Conservation (phyloP, 768 basidiomycete genomes). For the Rhizopogon roseolus region DNA sequence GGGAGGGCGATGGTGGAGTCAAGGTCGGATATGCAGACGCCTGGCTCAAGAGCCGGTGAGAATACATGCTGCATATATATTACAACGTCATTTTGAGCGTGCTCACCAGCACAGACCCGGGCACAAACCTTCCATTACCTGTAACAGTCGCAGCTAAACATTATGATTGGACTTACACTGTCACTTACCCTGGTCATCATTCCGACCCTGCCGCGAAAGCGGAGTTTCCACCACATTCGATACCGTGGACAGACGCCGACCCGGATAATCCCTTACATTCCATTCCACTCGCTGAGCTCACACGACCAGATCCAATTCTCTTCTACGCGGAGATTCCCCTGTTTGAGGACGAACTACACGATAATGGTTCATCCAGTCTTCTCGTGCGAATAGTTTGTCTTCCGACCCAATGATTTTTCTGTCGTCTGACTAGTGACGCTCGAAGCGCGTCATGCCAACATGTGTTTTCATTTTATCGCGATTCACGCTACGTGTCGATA, state of each 20-base stretch:
- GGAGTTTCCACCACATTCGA: constrained; percentile 11
- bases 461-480: constrained; percentile 88
- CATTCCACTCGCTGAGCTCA: constrained; percentile 84
- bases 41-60: constrained; percentile 85
- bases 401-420: background rate
- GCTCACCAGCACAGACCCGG: constrained; percentile 56
- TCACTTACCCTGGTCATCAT: constrained; percentile 70
- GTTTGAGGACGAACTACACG: constrained; percentile 96
- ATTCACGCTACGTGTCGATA: constrained; percentile 92
- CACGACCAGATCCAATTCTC: constrained; percentile 91
- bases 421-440: background rate
- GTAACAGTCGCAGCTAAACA: constrained; percentile 73
- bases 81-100: constrained; percentile 19
- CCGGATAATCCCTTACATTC: constrained; percentile 49
- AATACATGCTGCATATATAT: background rate
- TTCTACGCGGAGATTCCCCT: constrained; percentile 95
- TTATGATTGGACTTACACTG: constrained; percentile 99
- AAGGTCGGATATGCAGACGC: constrained; percentile 93
- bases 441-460: constrained; percentile 93
- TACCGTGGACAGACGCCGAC: constrained; percentile 52
- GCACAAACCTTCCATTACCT: constrained; percentile 62
- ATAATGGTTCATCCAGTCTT: constrained; percentile 86
- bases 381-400: constrained; percentile 81
- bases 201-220: background rate
- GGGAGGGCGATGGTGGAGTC: constrained; percentile 83